These are phyloP conservation scores for Pulveroboletus frians DNA, from an alignment of 768 basidiomycete genomes.

Conservation along the genomic window DNA sequence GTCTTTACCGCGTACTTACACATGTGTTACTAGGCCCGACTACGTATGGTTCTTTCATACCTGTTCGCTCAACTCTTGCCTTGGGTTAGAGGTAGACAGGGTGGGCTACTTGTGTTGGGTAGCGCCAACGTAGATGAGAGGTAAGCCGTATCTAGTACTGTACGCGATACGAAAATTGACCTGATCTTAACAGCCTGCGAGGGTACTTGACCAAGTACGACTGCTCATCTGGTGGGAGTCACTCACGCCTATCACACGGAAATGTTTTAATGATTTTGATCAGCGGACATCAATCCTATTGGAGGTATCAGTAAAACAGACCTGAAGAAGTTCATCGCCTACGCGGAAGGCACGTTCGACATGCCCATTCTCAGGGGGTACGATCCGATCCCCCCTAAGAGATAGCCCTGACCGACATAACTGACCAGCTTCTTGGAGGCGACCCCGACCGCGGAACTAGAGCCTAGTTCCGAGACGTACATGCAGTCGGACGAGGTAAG, in stretches of 20 bases:
- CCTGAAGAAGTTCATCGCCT: slow-evolving; percentile 91
- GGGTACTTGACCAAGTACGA: slow-evolving; percentile 99
- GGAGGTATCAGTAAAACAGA: slow-evolving; percentile 98
- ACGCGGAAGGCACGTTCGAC: slow-evolving; percentile 71
- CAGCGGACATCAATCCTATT: slow-evolving; percentile 97
- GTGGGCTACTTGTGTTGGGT: slow-evolving; percentile 91
- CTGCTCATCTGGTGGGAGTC: slow-evolving; percentile 70
- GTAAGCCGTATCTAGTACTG: slow-evolving; percentile 34
- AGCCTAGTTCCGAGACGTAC: slow-evolving; percentile 91
- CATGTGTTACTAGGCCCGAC: slow-evolving; percentile 55
- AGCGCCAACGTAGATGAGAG: slow-evolving; percentile 99
- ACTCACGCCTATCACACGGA: neutral
- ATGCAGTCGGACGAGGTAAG: slow-evolving; percentile 91
- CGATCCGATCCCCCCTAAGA: slow-evolving; percentile 7
- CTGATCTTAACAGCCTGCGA: slow-evolving; percentile 55
- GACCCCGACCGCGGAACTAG: slow-evolving; percentile 91
- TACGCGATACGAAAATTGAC: neutral
- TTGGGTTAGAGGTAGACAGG: slow-evolving; percentile 79
- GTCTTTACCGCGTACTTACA: neutral
- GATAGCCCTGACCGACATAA: neutral
- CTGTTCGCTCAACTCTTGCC: slow-evolving; percentile 93
- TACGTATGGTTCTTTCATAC: slow-evolving; percentile 93
- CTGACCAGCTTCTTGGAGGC: slow-evolving; percentile 77
- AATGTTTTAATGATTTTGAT: neutral
- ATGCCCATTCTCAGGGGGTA: slow-evolving; percentile 80